Evolutionary conservation across 2,329 filamentous ascomycete species (phyloP).

Genomic region (Alternaria sp.): DNA sequence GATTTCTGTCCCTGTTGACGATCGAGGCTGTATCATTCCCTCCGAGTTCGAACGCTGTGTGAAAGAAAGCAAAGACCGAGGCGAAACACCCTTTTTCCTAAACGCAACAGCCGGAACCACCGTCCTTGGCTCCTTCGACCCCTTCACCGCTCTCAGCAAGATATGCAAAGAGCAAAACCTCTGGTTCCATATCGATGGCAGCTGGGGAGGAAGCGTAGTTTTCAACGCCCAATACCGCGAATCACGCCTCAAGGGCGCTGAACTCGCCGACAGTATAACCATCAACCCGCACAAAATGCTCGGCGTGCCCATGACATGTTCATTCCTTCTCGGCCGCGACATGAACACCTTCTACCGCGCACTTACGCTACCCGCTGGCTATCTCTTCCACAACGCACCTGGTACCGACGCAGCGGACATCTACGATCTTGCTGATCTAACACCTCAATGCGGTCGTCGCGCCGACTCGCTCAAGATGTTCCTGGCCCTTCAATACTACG

Average conservation of each 20-base stretch:
- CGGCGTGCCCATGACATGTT: slow-evolving; percentile 88
- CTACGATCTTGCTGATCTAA: slow-evolving; percentile 92
- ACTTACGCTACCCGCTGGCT: slow-evolving; percentile 87
- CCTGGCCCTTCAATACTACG: slow-evolving; percentile 90
- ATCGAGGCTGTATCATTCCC: slow-evolving; percentile 74
- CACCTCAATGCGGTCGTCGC: slow-evolving; percentile 88
- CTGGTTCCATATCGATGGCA: slow-evolving; percentile 94
- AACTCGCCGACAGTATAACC: slow-evolving; percentile 82
- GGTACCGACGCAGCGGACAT: slow-evolving; percentile 57
- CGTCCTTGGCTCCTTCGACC: slow-evolving; percentile 88
- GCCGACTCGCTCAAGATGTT: slow-evolving; percentile 89
- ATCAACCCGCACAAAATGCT: slow-evolving; percentile 99
- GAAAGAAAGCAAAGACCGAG: slow-evolving; percentile 67
- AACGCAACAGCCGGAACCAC: slow-evolving; percentile 97
- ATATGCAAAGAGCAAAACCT: slow-evolving; percentile 77
- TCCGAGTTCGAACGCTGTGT: slow-evolving; percentile 71
- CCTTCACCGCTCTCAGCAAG: slow-evolving; percentile 72
- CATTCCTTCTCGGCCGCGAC: slow-evolving; percentile 83
- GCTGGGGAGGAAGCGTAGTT: slow-evolving; percentile 86
- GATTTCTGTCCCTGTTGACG: slow-evolving; percentile 77
- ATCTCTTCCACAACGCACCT: slow-evolving; percentile 62
- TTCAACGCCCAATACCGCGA: slow-evolving; percentile 70
- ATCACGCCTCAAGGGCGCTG: slow-evolving; percentile 72
- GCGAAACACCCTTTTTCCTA: slow-evolving; percentile 89
- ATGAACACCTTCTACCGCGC: slow-evolving; percentile 79